These are phyloP conservation scores for Colletotrichum falcatum DNA, from an alignment of 2,329 filamentous ascomycete genomes.

Conservation along the genomic window DNA sequence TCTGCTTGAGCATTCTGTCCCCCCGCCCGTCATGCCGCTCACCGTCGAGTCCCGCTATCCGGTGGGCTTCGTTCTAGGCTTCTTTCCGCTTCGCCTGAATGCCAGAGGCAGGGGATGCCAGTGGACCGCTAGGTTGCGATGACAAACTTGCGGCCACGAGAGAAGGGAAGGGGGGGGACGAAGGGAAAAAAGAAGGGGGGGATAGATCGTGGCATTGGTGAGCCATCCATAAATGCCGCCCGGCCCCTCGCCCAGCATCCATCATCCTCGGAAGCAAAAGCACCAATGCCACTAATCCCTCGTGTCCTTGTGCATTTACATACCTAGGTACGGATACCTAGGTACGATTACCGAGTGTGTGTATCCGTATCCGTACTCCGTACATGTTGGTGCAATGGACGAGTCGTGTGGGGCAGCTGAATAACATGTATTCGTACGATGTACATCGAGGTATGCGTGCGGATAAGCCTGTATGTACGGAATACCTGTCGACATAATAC, in stretches of 20 bases:
- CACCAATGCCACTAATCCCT: slow-evolving; percentile 17
- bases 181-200: not conserved
- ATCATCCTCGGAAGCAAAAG: slow-evolving; percentile 18
- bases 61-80: slow-evolving; percentile 1
- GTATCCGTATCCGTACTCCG: no score
- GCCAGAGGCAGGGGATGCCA: slow-evolving; percentile 7
- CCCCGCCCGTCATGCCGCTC: slow-evolving; percentile 9
- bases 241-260: slow-evolving; percentile 18
- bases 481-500: slow-evolving; percentile 10
- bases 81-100: slow-evolving; percentile 31
- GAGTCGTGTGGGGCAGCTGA: slow-evolving; percentile 23
- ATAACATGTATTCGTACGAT: not conserved
- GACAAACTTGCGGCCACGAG: not conserved
- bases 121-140: slow-evolving; percentile 1
- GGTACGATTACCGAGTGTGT: no score
- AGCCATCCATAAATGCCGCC: slow-evolving; percentile 32
- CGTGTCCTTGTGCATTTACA: not conserved
- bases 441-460: no score
- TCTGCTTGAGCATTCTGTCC: slow-evolving; percentile 28
- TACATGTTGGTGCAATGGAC: not conserved
- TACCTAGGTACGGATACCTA: no score
- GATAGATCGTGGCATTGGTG: not conserved
- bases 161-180: not conserved
- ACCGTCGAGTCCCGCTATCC: slow-evolving; percentile 21
- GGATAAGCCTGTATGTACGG: no score